Evolutionary conservation across 2,329 filamentous ascomycete genomes (phyloP).

Genomic region (Mollisia scopiformis): DNA sequence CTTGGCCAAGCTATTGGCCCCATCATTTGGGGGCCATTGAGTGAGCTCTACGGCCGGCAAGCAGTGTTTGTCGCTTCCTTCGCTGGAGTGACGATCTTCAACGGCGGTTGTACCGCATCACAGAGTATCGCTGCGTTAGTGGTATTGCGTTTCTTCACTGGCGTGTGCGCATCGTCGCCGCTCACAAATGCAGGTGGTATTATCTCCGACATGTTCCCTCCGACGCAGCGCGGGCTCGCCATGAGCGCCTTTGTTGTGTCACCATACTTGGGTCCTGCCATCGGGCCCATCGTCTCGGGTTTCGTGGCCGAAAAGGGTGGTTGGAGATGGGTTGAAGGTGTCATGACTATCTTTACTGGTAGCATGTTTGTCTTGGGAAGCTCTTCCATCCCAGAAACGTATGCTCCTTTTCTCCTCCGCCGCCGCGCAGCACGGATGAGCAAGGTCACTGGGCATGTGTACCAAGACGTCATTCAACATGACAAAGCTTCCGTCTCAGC

Average conservation of each 20-base stretch:
- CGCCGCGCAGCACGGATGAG: slow-evolving; percentile 68
- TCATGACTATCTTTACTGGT: slow-evolving; percentile 68
- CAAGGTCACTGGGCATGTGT: slow-evolving; percentile 55
- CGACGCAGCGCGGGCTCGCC: not conserved
- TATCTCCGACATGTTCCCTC: not conserved
- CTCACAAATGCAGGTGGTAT: not conserved
- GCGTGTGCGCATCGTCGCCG: not conserved
- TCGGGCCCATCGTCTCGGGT: not conserved
- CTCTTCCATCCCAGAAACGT: slow-evolving; percentile 59
- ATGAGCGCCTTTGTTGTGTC: not conserved
- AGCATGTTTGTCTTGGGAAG: slow-evolving; percentile 60
- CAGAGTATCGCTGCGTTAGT: slow-evolving; percentile 1
- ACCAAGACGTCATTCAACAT: slow-evolving; percentile 34
- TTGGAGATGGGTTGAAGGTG: slow-evolving; percentile 76
- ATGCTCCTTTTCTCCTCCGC: slow-evolving; percentile 68
- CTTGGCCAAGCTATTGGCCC: not conserved
- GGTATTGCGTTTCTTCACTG: slow-evolving; percentile 12
- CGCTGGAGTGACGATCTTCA: not conserved
- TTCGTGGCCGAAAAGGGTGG: slow-evolving; percentile 40
- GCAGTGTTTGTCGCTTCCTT: not conserved
- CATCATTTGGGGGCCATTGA: not conserved
- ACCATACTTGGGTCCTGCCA: not conserved
- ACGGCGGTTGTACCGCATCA: not conserved
- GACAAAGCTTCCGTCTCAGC: not conserved
- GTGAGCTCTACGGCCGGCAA: not conserved